phyloP scores from a whole-genome alignment of 1,139 yeast genomes.

The Chernovozyma aurita region DNA sequence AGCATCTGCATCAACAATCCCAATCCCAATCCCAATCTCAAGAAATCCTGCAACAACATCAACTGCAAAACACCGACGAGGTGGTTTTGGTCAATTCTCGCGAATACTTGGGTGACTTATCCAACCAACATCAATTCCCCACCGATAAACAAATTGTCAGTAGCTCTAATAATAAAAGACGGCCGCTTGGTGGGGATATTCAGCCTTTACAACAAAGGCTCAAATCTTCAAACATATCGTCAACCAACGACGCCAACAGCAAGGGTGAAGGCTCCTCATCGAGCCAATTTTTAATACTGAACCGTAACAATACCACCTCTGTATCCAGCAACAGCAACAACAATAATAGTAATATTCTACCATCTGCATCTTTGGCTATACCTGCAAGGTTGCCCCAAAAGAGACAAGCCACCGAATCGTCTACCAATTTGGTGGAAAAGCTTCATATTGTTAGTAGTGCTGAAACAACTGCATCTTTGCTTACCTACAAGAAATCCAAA shows the following conservation, averaged over 20 bases:
- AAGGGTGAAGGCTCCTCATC: no score
- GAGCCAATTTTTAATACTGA: background rate
- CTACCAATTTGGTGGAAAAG: conserved; percentile 46
- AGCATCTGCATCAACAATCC: background rate
- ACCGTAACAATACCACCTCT: background rate
- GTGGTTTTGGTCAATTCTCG: conserved; percentile 16
- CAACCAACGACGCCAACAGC: background rate
- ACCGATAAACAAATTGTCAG: conserved; percentile 7
- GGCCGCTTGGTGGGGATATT: conserved; percentile 33
- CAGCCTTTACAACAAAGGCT: conserved; percentile 26
- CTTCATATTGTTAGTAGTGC: conserved; percentile 17
- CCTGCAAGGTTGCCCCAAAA: conserved; percentile 51
- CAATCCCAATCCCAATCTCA: background rate
- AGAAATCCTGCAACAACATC: background rate
- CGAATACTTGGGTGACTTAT: conserved; percentile 38
- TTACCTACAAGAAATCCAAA: conserved; percentile 25
- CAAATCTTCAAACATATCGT: background rate
- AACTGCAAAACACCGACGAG: conserved; percentile 6
- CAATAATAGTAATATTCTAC: no score
- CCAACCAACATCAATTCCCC: conserved; percentile 30
- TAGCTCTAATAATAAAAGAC: conserved; percentile 12
- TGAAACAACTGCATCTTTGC: background rate
- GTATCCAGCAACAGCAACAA: no score
- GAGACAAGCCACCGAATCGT: conserved; percentile 53
- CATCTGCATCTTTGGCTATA: conserved; percentile 10